phyloP scores from a whole-genome alignment of 176 grass and related monocot genomes.

The Ampelocalamus luodianensis region DNA sequence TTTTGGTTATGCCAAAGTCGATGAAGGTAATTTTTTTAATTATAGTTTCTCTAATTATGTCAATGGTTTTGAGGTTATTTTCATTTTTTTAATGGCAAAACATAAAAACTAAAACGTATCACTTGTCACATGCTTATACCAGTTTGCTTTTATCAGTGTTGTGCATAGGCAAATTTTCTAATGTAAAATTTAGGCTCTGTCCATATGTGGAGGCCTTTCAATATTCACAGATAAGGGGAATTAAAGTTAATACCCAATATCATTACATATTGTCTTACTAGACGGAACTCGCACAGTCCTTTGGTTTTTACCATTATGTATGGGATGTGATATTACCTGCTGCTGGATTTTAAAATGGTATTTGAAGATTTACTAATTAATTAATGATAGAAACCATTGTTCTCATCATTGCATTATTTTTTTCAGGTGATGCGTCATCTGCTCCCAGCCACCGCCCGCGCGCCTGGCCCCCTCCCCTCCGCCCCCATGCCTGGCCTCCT shows the following conservation, averaged over 20 bases:
- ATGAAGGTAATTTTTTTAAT: constrained; percentile 68
- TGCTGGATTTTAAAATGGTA: no score
- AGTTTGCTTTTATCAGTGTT: background rate
- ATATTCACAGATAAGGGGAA: background rate
- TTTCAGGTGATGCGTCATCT: no score
- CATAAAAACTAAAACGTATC: background rate
- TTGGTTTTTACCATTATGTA: no score
- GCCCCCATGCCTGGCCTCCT: no score
- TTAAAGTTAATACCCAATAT: background rate
- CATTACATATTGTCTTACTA: background rate
- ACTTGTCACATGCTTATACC: background rate
- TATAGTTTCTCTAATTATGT: background rate
- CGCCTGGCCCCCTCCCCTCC: no score
- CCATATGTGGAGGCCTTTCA: constrained; percentile 2
- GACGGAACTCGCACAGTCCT: background rate
- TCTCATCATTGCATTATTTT: no score
- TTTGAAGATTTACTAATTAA: no score
- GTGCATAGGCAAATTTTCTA: constrained; percentile 2
- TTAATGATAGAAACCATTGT: no score
- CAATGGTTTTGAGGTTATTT: background rate
- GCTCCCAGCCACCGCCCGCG: no score
- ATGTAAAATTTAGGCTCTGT: background rate
- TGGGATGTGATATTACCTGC: no score
- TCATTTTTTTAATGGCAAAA: background rate
- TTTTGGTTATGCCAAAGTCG: constrained; percentile 98